Evolutionary conservation across 768 basidiomycete genomes (phyloP), one percentile per base, ranked within the genome.

Genomic region (Dioszegia aurantiaca): DNA sequence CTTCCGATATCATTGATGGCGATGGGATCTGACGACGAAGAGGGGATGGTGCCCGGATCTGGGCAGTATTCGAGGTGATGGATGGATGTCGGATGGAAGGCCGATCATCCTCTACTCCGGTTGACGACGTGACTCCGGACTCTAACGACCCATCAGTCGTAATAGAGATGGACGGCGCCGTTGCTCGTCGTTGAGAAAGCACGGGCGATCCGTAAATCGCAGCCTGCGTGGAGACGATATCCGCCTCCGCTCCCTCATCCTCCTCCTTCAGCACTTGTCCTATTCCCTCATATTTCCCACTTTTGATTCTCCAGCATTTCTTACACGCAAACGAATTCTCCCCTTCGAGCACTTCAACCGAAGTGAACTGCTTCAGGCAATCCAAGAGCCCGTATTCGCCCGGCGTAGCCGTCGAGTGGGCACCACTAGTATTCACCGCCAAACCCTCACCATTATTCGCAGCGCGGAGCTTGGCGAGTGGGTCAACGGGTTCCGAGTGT

Each of bases 271-370:
- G 47, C 31, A 57, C 61, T 17, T 56, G 46, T 59, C 58, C 42
- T 6, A 28, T 23, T 14, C 37, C 36, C 44, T 78, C 73, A 63
- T 85, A 83, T 56, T 81, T 75, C 17, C 87, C 87, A 40, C 64
- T 61, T 46, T 76, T 73, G 59, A 90, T 85, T 80, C 90, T 92
- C 93, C 93, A 98, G 78, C 93, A 98, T 51, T 87, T 82, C 63
- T 87, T 82, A 74, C 93, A 98, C 0, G 91, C 91, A 53, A 95
- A 92, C 79, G 86, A 87, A 67, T 98, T 95, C 67, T 95, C 93
- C 0, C 90, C 90, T 65, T 95, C 89, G 31, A 98, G 78, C 6
- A 89, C 83, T 68, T 98, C 93, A n/a, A 95, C 92, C 3, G 87
- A 82, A 0, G 92, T 95, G 77, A 98, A 98, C 79, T 88, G 81